Conservation (phyloP, 2,329 filamentous ascomycete species). For the Paraphaeosphaeria sporulosa region DNA sequence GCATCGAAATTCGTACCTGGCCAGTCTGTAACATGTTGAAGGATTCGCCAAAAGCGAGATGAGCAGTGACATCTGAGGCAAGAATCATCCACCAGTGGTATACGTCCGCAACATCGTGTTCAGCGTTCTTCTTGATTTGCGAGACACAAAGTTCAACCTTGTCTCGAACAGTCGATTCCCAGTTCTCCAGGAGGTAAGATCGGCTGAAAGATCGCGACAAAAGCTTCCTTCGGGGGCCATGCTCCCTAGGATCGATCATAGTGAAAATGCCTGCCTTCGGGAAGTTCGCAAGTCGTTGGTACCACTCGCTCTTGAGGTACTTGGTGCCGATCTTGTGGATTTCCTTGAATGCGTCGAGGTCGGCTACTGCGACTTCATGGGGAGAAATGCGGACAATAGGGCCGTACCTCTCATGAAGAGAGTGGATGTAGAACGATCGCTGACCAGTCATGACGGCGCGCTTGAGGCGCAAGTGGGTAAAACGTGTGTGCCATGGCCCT, state of each 20-base stretch:
- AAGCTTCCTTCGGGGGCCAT: slow-evolving; percentile 46
- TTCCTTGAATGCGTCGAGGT: slow-evolving; percentile 28
- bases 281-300: slow-evolving; percentile 36
- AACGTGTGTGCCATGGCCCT: slow-evolving; percentile 40
- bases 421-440: slow-evolving; percentile 50
- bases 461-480: slow-evolving; percentile 44
- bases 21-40: slow-evolving; percentile 51
- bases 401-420: slow-evolving; percentile 43
- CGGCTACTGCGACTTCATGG: slow-evolving; percentile 31
- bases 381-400: slow-evolving; percentile 37
- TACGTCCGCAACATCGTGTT: slow-evolving; percentile 41
- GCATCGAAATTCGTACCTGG: slow-evolving; percentile 24
- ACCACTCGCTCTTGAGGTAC: slow-evolving; percentile 53
- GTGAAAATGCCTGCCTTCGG: slow-evolving; percentile 46
- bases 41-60: slow-evolving; percentile 50
- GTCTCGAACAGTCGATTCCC: slow-evolving; percentile 45
- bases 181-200: slow-evolving; percentile 43
- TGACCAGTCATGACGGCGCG: slow-evolving; percentile 45
- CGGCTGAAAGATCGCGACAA: slow-evolving; percentile 49
- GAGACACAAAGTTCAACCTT: slow-evolving; percentile 43
- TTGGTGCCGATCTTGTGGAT: slow-evolving; percentile 49
- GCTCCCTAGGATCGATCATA: slow-evolving; percentile 46
- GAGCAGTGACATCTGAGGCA: slow-evolving; percentile 49
- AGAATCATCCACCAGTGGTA: slow-evolving; percentile 51
- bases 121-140: slow-evolving; percentile 35